Percentiles rank a stretch among this genome's conserved stretches.
phyloP scores from a whole-genome alignment of 257 asterid species.

The Penstemon barbatus region DNA sequence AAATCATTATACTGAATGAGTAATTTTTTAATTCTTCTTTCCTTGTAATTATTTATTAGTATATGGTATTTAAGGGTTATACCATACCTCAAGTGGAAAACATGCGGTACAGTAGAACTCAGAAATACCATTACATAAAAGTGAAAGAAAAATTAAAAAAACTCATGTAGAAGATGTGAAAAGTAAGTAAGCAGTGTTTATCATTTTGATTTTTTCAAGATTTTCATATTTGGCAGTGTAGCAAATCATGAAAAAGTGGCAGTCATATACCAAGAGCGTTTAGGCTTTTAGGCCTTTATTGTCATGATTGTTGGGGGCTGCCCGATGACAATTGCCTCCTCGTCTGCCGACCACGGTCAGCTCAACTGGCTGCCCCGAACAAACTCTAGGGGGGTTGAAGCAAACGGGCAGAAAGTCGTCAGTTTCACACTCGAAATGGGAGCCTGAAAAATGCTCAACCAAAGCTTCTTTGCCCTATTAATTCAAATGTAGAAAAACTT shows the following conservation, averaged over 20 bases:
- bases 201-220: background rate
- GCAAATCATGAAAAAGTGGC: conserved; percentile 14
- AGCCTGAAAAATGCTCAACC: conserved; percentile 31
- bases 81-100: conserved; percentile 20
- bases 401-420: conserved; percentile 50
- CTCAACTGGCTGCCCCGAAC: conserved; percentile 42
- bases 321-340: conserved; percentile 19
- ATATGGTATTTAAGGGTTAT: conserved; percentile 21
- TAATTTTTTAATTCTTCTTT: too few species aligned
- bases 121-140: conserved; percentile 8
- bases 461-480: conserved; percentile 62
- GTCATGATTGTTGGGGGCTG: conserved; percentile 16
- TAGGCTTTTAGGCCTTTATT: conserved; percentile 1
- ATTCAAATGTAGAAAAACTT: too few species aligned
- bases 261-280: background rate
- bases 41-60: background rate
- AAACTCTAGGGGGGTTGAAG: conserved; percentile 61
- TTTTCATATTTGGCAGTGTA: conserved; percentile 21
- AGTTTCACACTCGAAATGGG: conserved; percentile 47
- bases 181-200: background rate
- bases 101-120: conserved; percentile 22
- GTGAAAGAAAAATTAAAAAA: background rate
- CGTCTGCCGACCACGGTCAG: conserved; percentile 42
- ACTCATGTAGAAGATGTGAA: background rate
- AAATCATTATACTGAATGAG: too few species aligned